Evolutionary conservation across 2,329 filamentous ascomycete species (phyloP).

Genomic region (Curvularia sp.): DNA sequence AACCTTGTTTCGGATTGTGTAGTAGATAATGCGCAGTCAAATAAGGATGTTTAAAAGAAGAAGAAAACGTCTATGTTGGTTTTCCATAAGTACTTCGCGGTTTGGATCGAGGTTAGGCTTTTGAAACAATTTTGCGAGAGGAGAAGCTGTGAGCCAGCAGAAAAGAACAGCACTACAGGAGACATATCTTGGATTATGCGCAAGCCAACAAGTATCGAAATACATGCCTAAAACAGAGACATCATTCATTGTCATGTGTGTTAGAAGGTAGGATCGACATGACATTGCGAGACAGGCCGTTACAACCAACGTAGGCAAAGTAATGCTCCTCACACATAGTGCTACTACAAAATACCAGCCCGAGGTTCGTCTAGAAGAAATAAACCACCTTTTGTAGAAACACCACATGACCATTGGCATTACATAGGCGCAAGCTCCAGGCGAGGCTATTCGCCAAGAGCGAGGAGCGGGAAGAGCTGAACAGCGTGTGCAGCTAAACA

Average conservation of each 20-base stretch:
- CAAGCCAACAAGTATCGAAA: neutral
- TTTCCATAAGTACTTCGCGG: too few species aligned
- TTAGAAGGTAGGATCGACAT: neutral
- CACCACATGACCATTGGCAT: neutral
- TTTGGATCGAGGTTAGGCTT: too few species aligned
- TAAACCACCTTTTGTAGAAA: neutral
- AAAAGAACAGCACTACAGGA: neutral
- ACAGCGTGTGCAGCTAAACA: neutral
- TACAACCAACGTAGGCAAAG: neutral
- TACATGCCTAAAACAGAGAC: neutral
- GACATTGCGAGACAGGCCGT: neutral
- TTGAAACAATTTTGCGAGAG: too few species aligned
- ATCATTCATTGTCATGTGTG: neutral
- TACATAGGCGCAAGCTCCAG: neutral
- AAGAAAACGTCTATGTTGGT: too few species aligned
- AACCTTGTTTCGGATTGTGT: too few species aligned
- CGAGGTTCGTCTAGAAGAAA: too few species aligned
- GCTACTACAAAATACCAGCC: too few species aligned
- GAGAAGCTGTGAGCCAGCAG: too few species aligned
- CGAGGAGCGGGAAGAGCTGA: neutral
- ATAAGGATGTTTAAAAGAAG: too few species aligned
- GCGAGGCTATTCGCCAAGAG: neutral
- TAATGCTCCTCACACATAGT: neutral
- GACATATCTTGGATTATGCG: neutral
- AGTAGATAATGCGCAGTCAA: too few species aligned